Conservation (phyloP, 495 filamentous ascomycete genomes). For the Lentithecium fluviatile region DNA sequence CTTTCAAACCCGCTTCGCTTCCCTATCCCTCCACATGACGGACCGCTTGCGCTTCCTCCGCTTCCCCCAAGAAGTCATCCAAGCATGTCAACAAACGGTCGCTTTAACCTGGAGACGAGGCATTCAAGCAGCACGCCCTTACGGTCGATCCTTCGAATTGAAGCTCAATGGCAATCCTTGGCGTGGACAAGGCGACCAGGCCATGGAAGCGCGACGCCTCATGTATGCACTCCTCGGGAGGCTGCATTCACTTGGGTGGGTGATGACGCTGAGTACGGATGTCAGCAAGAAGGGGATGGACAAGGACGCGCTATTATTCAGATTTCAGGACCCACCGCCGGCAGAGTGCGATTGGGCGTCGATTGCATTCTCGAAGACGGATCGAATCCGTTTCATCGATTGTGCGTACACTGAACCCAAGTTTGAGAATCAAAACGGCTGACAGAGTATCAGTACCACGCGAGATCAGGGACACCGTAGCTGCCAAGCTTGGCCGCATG, state of each 20-base stretch:
- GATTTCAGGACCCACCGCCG: conserved; percentile 29
- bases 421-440: not conserved
- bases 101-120: not conserved
- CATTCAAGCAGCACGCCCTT: conserved; percentile 8
- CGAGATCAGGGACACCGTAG: not conserved
- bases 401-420: not conserved
- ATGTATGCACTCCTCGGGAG: conserved; percentile 13
- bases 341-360: conserved; percentile 25
- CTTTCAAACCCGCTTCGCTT: conserved; percentile 16
- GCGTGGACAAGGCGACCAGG: not conserved
- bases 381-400: conserved; percentile 27
- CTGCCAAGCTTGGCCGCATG: not conserved
- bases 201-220: conserved; percentile 17
- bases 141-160: conserved; percentile 6
- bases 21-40: conserved; percentile 11
- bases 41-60: conserved; percentile 20
- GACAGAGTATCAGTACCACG: not conserved
- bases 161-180: conserved; percentile 3
- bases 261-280: conserved; percentile 27
- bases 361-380: conserved; percentile 17
- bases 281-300: conserved; percentile 14
- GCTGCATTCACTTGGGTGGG: conserved; percentile 28
- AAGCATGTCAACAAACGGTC: not conserved
- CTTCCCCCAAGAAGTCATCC: conserved; percentile 13
- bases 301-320: conserved; percentile 32